Conservation (phyloP, 2,329 filamentous ascomycete species). For the Orbilia javanica region DNA sequence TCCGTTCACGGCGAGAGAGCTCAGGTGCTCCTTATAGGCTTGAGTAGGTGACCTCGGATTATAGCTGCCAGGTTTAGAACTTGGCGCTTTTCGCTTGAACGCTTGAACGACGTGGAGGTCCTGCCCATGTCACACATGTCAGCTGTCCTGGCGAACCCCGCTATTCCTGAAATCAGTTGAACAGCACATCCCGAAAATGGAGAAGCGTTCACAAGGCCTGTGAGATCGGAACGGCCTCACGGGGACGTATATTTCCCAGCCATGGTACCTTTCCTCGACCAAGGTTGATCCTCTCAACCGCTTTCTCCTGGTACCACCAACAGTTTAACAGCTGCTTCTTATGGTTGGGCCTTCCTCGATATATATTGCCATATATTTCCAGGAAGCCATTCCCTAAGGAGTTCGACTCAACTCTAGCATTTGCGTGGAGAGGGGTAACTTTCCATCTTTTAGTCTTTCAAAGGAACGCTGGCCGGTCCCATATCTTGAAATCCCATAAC, state of each 20-base stretch:
- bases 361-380: background rate
- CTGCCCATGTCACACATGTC: slow-evolving; percentile 52
- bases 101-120: slow-evolving; percentile 48
- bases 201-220: slow-evolving; percentile 45
- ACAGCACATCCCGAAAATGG: slow-evolving; percentile 46
- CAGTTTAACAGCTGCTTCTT: slow-evolving; percentile 33
- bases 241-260: slow-evolving; percentile 35
- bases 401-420: slow-evolving; percentile 25
- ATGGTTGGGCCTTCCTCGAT: slow-evolving; percentile 31
- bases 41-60: slow-evolving; percentile 20
- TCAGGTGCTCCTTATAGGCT: slow-evolving; percentile 6
- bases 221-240: slow-evolving; percentile 19
- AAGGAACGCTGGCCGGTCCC: slow-evolving; percentile 29
- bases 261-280: slow-evolving; percentile 35
- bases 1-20: slow-evolving; percentile 22
- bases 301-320: slow-evolving; percentile 31
- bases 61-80: slow-evolving; percentile 12
- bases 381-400: slow-evolving; percentile 38
- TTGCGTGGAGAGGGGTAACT: slow-evolving; percentile 31
- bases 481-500: slow-evolving; percentile 2
- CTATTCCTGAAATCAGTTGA: slow-evolving; percentile 43
- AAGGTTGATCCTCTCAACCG: slow-evolving; percentile 39
- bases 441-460: slow-evolving; percentile 8
- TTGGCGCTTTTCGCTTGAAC: slow-evolving; percentile 24
- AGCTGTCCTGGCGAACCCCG: slow-evolving; percentile 40